phyloP scores from a whole-genome alignment of 2,329 filamentous ascomycete genomes.

The Ophiostoma australiae region DNA sequence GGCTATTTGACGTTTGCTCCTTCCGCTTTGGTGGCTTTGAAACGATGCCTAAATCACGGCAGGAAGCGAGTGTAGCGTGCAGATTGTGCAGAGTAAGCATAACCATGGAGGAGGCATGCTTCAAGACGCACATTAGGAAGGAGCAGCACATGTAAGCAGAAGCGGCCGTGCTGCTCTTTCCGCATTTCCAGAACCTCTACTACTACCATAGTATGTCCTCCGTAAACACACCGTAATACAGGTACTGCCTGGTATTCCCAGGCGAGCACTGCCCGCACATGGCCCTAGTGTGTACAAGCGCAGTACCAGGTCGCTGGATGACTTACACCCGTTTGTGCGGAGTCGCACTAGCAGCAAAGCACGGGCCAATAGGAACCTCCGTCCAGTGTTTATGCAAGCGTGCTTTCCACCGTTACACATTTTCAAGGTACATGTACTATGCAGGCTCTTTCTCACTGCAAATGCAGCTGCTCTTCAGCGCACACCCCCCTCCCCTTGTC shows the following conservation, averaged over 20 bases:
- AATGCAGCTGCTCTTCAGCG: neutral
- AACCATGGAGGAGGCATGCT: neutral
- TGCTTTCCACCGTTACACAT: conserved; percentile 7
- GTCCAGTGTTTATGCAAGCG: conserved; percentile 3
- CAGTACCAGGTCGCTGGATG: neutral
- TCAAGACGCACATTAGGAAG: neutral
- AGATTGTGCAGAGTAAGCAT: too few relatives aligned
- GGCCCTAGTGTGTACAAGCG: neutral
- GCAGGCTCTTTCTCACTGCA: neutral
- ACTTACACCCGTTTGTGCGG: conserved; percentile 8
- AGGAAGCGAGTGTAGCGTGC: neutral
- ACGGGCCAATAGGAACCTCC: conserved; percentile 12
- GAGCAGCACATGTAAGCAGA: neutral
- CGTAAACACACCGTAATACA: too few relatives aligned
- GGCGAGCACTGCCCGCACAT: neutral
- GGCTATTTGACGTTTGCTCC: neutral
- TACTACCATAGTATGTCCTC: too few relatives aligned
- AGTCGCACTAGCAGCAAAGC: conserved; percentile 1
- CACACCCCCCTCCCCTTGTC: conserved; percentile 20
- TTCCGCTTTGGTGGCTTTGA: conserved; percentile 4
- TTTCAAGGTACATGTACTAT: neutral
- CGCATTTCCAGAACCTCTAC: too few relatives aligned
- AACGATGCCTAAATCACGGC: neutral
- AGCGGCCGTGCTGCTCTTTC: too few relatives aligned
- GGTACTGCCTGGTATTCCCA: neutral